phyloP scores from a whole-genome alignment of 2,329 filamentous ascomycete species.

The Nothopassalora personata region DNA sequence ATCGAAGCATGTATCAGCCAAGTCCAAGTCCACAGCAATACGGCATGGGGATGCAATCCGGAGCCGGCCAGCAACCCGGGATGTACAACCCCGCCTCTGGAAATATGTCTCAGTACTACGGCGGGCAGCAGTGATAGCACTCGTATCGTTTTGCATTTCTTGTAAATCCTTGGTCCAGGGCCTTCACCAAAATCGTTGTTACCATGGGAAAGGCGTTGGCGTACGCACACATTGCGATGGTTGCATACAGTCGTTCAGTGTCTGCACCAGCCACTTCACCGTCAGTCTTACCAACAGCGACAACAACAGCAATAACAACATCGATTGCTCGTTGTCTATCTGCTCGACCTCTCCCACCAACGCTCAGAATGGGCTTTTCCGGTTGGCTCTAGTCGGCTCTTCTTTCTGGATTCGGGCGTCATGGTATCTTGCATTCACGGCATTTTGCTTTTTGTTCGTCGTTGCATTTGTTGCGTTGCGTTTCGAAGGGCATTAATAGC shows the following conservation, averaged over 20 bases:
- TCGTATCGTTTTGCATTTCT: constrained; percentile 9
- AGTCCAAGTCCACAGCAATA: constrained; percentile 42
- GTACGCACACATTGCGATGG: not conserved
- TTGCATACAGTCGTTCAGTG: not conserved
- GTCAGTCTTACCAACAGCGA: not conserved
- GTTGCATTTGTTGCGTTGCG: not conserved
- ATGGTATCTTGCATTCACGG: not conserved
- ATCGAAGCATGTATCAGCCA: constrained; percentile 46
- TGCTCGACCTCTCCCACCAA: not conserved
- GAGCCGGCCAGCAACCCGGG: constrained; percentile 44
- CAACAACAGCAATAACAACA: not conserved
- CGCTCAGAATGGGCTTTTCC: not conserved
- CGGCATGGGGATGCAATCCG: constrained; percentile 29
- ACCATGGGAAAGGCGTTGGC: not conserved
- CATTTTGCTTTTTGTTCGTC: not conserved
- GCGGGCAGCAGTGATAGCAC: constrained; percentile 18
- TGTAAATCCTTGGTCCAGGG: constrained; percentile 18
- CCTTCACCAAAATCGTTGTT: constrained; percentile 4
- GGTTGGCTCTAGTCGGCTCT: not conserved
- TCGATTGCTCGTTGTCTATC: not conserved
- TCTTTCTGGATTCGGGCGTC: not conserved
- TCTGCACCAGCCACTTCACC: not conserved
- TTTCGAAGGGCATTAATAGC: constrained; percentile 1
- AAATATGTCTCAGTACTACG: constrained; percentile 35
- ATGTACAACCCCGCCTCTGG: constrained; percentile 44